Evolutionary conservation across 805 yeast species (phyloP).

Genomic region (Wickerhamiella qilinensis): DNA sequence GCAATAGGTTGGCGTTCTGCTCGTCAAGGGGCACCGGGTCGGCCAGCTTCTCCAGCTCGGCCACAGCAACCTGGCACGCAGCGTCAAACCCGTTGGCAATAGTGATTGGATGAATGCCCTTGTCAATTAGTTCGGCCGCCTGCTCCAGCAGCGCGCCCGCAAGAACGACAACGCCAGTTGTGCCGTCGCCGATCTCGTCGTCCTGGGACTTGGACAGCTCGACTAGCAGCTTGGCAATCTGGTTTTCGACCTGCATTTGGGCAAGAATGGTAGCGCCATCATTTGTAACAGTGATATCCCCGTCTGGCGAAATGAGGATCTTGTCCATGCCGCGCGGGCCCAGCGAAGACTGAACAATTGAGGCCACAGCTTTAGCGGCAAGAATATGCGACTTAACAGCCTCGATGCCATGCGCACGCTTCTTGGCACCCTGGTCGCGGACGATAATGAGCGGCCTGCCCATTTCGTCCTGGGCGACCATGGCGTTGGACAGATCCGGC

Average conservation of each 20-base stretch:
- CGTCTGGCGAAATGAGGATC: slow-evolving; percentile 87
- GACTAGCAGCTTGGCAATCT: slow-evolving; percentile 88
- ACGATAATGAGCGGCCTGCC: slow-evolving; percentile 98
- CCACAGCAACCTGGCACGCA: slow-evolving; percentile 84
- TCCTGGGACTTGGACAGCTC: slow-evolving; percentile 91
- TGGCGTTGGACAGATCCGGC: slow-evolving; percentile 96
- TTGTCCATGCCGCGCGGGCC: slow-evolving; percentile 99
- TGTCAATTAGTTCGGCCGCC: slow-evolving; percentile 84
- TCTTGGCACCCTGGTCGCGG: slow-evolving; percentile 56
- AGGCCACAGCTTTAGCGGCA: slow-evolving; percentile 90
- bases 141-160: slow-evolving; percentile 92
- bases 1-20: slow-evolving; percentile 36
- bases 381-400: slow-evolving; percentile 71
- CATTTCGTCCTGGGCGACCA: slow-evolving; percentile 97
- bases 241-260: slow-evolving; percentile 91
- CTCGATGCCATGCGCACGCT: slow-evolving; percentile 58
- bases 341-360: slow-evolving; percentile 76
- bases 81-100: slow-evolving; percentile 95
- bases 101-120: slow-evolving; percentile 93
- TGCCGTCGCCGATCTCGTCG: slow-evolving; percentile 97
- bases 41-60: slow-evolving; percentile 56
- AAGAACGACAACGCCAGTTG: slow-evolving; percentile 94
- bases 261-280: slow-evolving; percentile 96
- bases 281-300: slow-evolving; percentile 94
- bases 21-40: slow-evolving; percentile 46